A percentile compares a stretch with the other conserved stretches of the same genome.
Evolutionary conservation across 257 asterid species (phyloP).

Genomic region (Galeopsis tetrahit): DNA sequence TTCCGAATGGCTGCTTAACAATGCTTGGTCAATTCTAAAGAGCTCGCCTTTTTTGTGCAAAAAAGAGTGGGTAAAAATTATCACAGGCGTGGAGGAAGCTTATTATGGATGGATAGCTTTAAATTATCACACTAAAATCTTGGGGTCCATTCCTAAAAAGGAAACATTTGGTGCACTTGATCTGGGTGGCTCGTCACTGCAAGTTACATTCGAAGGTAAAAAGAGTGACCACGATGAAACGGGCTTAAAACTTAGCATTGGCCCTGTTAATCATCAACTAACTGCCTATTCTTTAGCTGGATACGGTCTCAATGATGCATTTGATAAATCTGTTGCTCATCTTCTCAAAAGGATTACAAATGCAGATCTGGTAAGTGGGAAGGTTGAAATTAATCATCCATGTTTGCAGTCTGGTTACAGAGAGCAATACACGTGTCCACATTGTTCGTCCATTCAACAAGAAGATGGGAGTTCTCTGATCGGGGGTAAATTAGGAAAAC

Average conservation of each 20-base stretch:
- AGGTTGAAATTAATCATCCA: conserved; percentile 77
- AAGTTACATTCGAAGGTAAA: conserved; percentile 85
- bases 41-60: conserved; percentile 77
- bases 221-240: conserved; percentile 50
- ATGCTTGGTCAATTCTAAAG: conserved; percentile 75
- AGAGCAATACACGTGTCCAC: conserved; percentile 67
- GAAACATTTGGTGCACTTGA: conserved; percentile 95
- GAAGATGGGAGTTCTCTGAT: conserved; percentile 51
- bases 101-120: conserved; percentile 95
- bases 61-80: conserved; percentile 88
- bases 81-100: conserved; percentile 92
- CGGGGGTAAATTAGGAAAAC: conserved; percentile 50
- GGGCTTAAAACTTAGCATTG: conserved; percentile 73
- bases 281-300: conserved; percentile 93
- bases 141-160: conserved; percentile 76
- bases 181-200: conserved; percentile 97
- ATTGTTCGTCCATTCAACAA: conserved; percentile 54
- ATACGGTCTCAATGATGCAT: conserved; percentile 96
- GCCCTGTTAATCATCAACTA: conserved; percentile 74
- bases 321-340: conserved; percentile 87
- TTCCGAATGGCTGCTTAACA: conserved; percentile 92
- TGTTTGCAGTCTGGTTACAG: conserved; percentile 87
- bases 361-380: conserved; percentile 63
- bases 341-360: conserved; percentile 61
- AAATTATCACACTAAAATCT: conserved; percentile 72